Percentiles rank a stretch among this genome's conserved stretches.
Evolutionary conservation across 2,329 filamentous ascomycete genomes (phyloP).

Genomic region (Arthrobotrys sphaeroides): DNA sequence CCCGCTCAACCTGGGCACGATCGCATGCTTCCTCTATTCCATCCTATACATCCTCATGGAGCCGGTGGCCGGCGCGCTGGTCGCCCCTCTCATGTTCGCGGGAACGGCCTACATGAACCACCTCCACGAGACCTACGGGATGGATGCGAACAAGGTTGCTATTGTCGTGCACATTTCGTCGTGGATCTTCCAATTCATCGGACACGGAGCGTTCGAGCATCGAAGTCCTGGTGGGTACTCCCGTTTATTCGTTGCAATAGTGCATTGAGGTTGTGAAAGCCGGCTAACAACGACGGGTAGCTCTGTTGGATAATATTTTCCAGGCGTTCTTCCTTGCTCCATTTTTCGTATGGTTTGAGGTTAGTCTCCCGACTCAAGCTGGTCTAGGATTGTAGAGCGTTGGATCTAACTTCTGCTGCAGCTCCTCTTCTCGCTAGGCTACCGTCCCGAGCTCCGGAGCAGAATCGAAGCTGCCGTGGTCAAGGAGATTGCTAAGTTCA

Average conservation of each 20-base stretch:
- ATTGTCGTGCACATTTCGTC: constrained; percentile 74
- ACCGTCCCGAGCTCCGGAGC: constrained; percentile 83
- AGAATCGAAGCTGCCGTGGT: constrained; percentile 80
- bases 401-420: not conserved
- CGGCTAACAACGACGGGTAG: constrained; percentile 4
- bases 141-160: constrained; percentile 72
- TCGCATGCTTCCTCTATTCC: constrained; percentile 74
- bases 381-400: not conserved
- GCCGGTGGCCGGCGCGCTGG: constrained; percentile 83
- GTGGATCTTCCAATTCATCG: constrained; percentile 91
- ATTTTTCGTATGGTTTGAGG: constrained; percentile 96
- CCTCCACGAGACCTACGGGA: constrained; percentile 72
- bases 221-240: constrained; percentile 72
- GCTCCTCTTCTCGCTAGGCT: constrained; percentile 84
- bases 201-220: constrained; percentile 87
- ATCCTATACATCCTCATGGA: constrained; percentile 90
- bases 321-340: constrained; percentile 93
- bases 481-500: constrained; percentile 80
- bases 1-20: constrained; percentile 73
- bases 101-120: constrained; percentile 80
- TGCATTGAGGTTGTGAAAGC: not conserved
- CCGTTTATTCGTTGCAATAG: not conserved
- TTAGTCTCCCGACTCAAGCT: constrained; percentile 3
- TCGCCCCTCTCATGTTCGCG: constrained; percentile 79
- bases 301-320: constrained; percentile 86